Base-by-base conservation (phyloP, 495 filamentous ascomycete species). In the Echria macrotheca region DNA sequence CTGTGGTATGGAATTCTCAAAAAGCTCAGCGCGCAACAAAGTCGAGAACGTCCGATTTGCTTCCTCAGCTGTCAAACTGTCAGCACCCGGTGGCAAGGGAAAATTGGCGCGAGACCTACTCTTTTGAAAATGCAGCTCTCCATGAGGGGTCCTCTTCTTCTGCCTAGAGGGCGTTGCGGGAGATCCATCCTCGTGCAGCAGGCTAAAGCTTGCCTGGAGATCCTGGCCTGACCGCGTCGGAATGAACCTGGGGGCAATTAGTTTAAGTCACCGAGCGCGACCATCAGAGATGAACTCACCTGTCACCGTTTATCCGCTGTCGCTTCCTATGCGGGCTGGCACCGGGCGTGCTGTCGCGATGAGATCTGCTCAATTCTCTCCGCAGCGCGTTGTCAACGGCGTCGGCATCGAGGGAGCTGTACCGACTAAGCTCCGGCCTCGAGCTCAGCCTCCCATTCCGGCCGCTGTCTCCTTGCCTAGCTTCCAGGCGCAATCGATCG, bases 221-320 rank as follows among this genome's bases (percentile, higher is more conserved):
- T 98, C 94, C 63, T 94, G 89, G 6, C 94, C 93, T 44, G 90
- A 85, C 11, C 93, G 83, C 60, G 93, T 90, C 24, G 94, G 94
- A 54, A 98, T 97, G 60, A 98, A 98, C 58, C 91, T 96, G 31
- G 10, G 15, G 18, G 10, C 12, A 12, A 23, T 8, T 35, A 9
- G 21, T 17, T 5, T n/a, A 17, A 5, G 9, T 11, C 19, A 6
- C 28, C 6, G 12, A 31, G 12, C 28, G 7, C 7, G n/a, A n/a
- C n/a, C n/a, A n/a, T n/a, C n/a, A n/a, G n/a, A n/a, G n/a, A n/a
- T n/a, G n/a, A n/a, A 60, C 64, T 52, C 44, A 89, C 82, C 89
- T 79, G 56, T 91, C 88, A 28, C 84, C 87, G 63, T 95, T 89
- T 5, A 95, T 79, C 47, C 89, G 77, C 59, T 89, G 90, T 38